Evolutionary conservation across 768 basidiomycete species (phyloP).

Genomic region (Leccinum boreale): DNA sequence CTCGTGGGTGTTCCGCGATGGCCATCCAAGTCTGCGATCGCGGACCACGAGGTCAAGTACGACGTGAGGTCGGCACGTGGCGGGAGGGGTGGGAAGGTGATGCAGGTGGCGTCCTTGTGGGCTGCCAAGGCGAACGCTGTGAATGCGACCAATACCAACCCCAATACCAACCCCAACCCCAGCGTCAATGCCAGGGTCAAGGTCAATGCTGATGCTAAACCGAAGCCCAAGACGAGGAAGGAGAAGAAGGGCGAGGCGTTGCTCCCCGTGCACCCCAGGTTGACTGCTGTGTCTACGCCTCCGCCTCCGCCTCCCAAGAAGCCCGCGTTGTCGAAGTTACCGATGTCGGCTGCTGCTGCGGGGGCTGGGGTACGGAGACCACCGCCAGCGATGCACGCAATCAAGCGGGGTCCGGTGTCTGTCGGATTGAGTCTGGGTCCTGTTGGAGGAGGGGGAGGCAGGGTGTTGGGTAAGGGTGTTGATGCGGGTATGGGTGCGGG

Average conservation of each 20-base stretch:
- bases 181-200: neutral
- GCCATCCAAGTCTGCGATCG: conserved; percentile 26
- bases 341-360: neutral
- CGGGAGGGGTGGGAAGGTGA: conserved; percentile 70
- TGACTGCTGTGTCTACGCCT: neutral
- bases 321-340: neutral
- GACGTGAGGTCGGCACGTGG: conserved; percentile 76
- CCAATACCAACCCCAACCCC: neutral
- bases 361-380: neutral
- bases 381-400: conserved; percentile 2
- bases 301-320: conserved; percentile 5
- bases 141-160: neutral
- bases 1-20: conserved; percentile 23
- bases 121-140: conserved; percentile 43
- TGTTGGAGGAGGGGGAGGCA: neutral
- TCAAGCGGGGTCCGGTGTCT: conserved; percentile 11
- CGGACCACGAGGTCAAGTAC: conserved; percentile 59
- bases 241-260: conserved; percentile 6
- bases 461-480: conserved; percentile 8
- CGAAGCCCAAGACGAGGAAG: neutral
- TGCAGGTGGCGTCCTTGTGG: conserved; percentile 74
- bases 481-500: neutral
- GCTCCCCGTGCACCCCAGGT: neutral
- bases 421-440: neutral
- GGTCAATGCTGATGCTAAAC: neutral